Conservation (phyloP, 208 protist species). For the Trypanosoma scelopori region DNA sequence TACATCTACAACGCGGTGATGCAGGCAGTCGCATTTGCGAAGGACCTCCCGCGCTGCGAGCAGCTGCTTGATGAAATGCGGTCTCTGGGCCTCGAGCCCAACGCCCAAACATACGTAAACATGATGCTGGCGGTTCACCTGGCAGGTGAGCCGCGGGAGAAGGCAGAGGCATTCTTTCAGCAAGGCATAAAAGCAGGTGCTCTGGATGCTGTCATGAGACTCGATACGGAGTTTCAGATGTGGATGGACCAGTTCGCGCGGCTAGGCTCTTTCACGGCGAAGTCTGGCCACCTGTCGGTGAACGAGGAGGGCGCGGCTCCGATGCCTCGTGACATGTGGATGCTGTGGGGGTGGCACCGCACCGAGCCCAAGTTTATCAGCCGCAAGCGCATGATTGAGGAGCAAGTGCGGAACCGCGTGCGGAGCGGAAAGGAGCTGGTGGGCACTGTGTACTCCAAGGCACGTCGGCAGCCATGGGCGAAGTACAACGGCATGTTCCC, state of each 20-base stretch:
- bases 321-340: constrained; percentile 89
- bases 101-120: constrained; percentile 89
- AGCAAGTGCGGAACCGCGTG: constrained; percentile 69
- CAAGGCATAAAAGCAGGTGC: constrained; percentile 62
- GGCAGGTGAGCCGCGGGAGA: constrained; percentile 50
- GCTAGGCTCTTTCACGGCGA: constrained; percentile 82
- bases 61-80: constrained; percentile 76
- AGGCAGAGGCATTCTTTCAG: constrained; percentile 70
- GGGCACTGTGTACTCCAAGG: constrained; percentile 79
- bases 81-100: constrained; percentile 68
- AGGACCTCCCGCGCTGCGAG: constrained; percentile 66
- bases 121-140: constrained; percentile 88
- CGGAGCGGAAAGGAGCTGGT: constrained; percentile 64
- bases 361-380: constrained; percentile 85
- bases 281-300: constrained; percentile 66
- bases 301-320: constrained; percentile 82
- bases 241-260: constrained; percentile 91
- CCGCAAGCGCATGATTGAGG: constrained; percentile 49
- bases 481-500: constrained; percentile 83
- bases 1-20: constrained; percentile 93
- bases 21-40: constrained; percentile 86
- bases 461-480: constrained; percentile 79
- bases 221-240: constrained; percentile 91
- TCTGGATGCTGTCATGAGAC: constrained; percentile 68
- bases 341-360: constrained; percentile 85